Conservation (phyloP, 805 yeast species). For the Saturnispora kantuleensis region DNA sequence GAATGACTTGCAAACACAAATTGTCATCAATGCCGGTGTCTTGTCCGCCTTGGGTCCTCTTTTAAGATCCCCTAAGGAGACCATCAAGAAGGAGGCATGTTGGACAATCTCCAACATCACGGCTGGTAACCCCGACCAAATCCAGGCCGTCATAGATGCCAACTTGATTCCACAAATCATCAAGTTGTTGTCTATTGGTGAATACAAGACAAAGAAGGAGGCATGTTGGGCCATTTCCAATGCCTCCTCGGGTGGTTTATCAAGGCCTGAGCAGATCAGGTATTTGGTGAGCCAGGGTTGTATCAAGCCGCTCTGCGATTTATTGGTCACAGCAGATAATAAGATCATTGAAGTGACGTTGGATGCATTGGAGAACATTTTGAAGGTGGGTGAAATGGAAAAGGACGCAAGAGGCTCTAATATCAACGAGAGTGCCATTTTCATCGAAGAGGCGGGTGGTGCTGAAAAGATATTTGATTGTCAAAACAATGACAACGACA, state of each 20-base stretch:
- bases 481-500: conserved; percentile 86
- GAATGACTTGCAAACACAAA: conserved; percentile 90
- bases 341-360: conserved; percentile 90
- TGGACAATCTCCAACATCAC: conserved; percentile 98
- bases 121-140: conserved; percentile 92
- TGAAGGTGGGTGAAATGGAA: conserved; percentile 90
- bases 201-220: conserved; percentile 93
- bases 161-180: conserved; percentile 90
- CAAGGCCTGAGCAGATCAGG: conserved; percentile 86
- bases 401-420: conserved; percentile 62
- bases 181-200: conserved; percentile 65
- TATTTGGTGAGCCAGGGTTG: conserved; percentile 92
- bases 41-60: conserved; percentile 75
- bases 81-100: conserved; percentile 93
- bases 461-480: conserved; percentile 92
- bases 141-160: conserved; percentile 92
- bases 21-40: conserved; percentile 87
- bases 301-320: conserved; percentile 93
- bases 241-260: conserved; percentile 91
- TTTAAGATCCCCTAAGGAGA: conserved; percentile 76
- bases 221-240: conserved; percentile 99
- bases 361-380: conserved; percentile 88
- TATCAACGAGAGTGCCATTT: conserved; percentile 80
- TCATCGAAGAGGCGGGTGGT: conserved; percentile 96
- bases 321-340: conserved; percentile 78